Conservation (phyloP, 768 basidiomycete genomes). For the Leccinum fibrillosum region DNA sequence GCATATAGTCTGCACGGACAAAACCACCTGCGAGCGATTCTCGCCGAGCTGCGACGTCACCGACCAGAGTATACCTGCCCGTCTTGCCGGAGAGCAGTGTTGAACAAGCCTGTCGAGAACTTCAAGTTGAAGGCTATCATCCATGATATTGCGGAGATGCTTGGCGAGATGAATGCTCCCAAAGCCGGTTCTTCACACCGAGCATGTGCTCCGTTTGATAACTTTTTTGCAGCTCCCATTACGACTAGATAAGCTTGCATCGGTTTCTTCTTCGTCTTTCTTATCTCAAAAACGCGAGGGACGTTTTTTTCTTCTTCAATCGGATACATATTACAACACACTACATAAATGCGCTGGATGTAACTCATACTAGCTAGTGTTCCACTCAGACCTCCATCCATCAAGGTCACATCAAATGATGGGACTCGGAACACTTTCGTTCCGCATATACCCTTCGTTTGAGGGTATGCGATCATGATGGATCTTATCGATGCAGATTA, state of each 20-base stretch:
- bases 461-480: background rate
- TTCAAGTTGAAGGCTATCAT: conserved; percentile 60
- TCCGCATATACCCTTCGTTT: background rate
- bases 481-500: too few relatives aligned
- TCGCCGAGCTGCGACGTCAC: conserved; percentile 25
- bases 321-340: background rate
- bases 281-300: background rate
- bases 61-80: conserved; percentile 65
- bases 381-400: background rate
- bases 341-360: too few relatives aligned
- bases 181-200: background rate
- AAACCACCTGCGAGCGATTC: conserved; percentile 17
- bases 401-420: background rate
- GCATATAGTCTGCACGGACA: conserved; percentile 14
- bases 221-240: conserved; percentile 37
- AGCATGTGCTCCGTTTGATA: conserved; percentile 40
- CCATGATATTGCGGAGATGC: conserved; percentile 43
- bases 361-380: too few relatives aligned
- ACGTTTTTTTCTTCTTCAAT: background rate
- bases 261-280: background rate
- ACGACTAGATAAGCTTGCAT: background rate
- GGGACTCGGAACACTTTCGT: background rate
- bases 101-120: conserved; percentile 52
- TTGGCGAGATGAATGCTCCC: conserved; percentile 46
- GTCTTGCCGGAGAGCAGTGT: conserved; percentile 53